Conservation (phyloP, 805 yeast genomes). For the Kurtzmaniella cleridarum region DNA sequence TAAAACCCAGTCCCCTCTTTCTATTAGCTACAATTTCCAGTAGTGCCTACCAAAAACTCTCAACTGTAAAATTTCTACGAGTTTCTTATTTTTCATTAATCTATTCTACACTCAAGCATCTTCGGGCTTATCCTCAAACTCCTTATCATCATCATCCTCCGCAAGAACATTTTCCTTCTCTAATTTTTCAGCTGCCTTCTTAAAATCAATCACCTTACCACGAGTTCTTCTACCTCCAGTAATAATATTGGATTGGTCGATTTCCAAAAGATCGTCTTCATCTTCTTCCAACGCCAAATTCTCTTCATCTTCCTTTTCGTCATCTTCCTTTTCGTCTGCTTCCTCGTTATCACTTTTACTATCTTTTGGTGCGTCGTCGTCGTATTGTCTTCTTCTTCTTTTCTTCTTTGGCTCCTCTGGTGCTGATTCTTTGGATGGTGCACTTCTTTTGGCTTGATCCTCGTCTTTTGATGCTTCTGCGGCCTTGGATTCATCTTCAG, state of each 20-base stretch:
- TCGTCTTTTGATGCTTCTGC: constrained; percentile 5
- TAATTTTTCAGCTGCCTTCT: constrained; percentile 71
- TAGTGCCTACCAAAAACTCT: no score
- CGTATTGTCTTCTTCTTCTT: constrained; percentile 54
- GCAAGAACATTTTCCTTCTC: constrained; percentile 42
- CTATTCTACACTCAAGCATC: not conserved
- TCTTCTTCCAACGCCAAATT: constrained; percentile 59
- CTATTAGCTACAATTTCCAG: no score
- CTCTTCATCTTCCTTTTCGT: constrained; percentile 45
- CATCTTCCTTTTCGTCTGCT: constrained; percentile 44
- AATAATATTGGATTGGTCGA: constrained; percentile 78
- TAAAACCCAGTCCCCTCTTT: no score
- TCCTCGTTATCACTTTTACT: constrained; percentile 35
- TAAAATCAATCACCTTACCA: constrained; percentile 81
- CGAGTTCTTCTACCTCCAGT: constrained; percentile 85
- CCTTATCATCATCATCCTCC: constrained; percentile 40
- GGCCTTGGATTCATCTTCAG: constrained; percentile 4
- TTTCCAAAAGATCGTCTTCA: constrained; percentile 75
- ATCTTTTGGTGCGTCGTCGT: constrained; percentile 52
- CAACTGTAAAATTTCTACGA: no score
- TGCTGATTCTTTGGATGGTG: constrained; percentile 1
- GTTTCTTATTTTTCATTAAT: no score
- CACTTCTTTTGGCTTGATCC: constrained; percentile 2
- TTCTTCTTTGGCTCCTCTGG: constrained; percentile 28
- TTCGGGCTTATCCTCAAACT: constrained; percentile 40